Evolutionary conservation across 2,329 filamentous ascomycete species (phyloP), one percentile per base, ranked within the genome.

Genomic region (Colletotrichum salicis): DNA sequence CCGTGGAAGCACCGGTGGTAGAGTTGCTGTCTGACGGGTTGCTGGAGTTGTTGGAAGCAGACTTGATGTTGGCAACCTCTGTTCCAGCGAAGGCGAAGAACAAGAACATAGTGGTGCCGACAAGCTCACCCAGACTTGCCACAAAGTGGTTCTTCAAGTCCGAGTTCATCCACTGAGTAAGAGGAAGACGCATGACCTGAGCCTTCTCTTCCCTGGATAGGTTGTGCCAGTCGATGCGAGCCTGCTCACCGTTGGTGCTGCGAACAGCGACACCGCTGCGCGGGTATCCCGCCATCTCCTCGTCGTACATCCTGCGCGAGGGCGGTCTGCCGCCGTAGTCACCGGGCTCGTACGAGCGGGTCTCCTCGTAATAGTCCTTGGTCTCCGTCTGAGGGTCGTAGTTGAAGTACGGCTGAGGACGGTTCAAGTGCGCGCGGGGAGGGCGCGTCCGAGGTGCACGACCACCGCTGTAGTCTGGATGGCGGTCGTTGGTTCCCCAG

Each of bases 141-240:
- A 84, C 76, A 67, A 82, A 79, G 78, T 83, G 80, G 76, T 86
- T 84, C 79, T 86, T 86, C 71, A 85, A 74, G 60, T 81, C 75
- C 8, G 82, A 84, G 75, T 85, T 82, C 84, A 86, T 86, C 84
- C 84, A 86, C 37, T 83, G 79, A 3, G 80, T 83, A 77, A 82
- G 80, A 2, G 84, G 84, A 27, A 86, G 77, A 45, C 84, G 81
- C 78, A 86, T 78, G 11, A 85, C 83, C 68, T 85, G 77, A 5
- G 78, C 79, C 76, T 82, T 83, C 74, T 86, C 82, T 64, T 83
- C 77, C 1, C 77, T 75, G 6, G 78, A 82, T 54, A 86, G 73
- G 45, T 79, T 77, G 31, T 81, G 79, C 80, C 84, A 84, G 65
- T 84, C 79, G 22, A 84, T 75, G 22, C 76, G 75, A 31, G 75